A percentile compares a stretch with the other conserved stretches of the same genome.
phyloP scores from a whole-genome alignment of 371 early-diverging fungal genomes.

The Actinomortierella ambigua region DNA sequence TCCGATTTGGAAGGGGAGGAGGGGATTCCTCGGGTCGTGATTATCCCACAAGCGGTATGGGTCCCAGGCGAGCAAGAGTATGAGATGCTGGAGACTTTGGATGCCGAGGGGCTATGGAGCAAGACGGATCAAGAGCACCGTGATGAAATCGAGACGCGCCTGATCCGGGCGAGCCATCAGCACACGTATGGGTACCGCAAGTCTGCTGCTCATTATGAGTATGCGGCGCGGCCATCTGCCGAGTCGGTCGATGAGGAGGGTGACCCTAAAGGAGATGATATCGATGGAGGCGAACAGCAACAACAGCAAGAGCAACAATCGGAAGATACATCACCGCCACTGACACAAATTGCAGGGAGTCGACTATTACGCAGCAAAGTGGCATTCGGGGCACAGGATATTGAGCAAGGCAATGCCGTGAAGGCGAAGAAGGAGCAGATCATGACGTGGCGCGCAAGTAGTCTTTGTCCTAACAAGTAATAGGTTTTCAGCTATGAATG shows the following conservation, averaged over 20 bases:
- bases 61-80: slow-evolving; percentile 11
- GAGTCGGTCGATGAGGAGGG: not conserved
- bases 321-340: too few relatives aligned
- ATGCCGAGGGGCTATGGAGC: slow-evolving; percentile 30
- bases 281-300: not conserved
- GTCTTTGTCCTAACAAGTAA: too few relatives aligned
- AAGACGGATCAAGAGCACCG: slow-evolving; percentile 18
- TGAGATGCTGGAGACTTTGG: slow-evolving; percentile 3
- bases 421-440: too few relatives aligned
- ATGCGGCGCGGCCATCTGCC: not conserved
- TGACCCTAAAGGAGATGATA: not conserved
- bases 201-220: slow-evolving; percentile 22
- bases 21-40: slow-evolving; percentile 5
- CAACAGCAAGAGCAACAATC: too few relatives aligned
- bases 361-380: too few relatives aligned
- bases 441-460: too few relatives aligned
- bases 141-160: slow-evolving; percentile 11
- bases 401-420: too few relatives aligned
- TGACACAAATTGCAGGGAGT: too few relatives aligned
- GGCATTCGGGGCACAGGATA: too few relatives aligned
- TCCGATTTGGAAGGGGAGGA: too few relatives aligned
- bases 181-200: slow-evolving; percentile 17
- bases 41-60: slow-evolving; percentile 16
- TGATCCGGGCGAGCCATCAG: slow-evolving; percentile 12
- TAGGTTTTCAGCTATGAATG: too few relatives aligned